Percentiles rank a stretch among this genome's conserved stretches.
phyloP scores from a whole-genome alignment of 441 rosid species.

The Erodium trifolium region DNA sequence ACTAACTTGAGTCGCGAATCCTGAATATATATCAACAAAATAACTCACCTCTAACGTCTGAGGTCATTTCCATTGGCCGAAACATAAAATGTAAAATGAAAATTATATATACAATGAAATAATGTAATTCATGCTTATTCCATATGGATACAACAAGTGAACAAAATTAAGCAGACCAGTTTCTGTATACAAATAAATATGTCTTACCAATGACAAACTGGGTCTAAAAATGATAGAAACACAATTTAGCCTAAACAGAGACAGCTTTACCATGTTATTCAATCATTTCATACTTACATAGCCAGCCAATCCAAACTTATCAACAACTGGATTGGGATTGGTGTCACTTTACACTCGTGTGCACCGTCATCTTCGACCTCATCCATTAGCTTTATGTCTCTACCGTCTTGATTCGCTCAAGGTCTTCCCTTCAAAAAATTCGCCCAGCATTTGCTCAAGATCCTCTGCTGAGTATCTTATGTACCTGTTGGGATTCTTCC shows the following conservation, averaged over 20 bases:
- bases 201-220: not conserved
- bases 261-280: not conserved
- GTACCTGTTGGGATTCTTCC: slow-evolving; percentile 2
- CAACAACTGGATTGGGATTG: not conserved
- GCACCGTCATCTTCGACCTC: not conserved
- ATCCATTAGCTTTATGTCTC: not conserved
- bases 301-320: not conserved
- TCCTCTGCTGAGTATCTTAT: not conserved
- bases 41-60: too few species aligned
- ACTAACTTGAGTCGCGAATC: too few species aligned
- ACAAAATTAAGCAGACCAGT: too few species aligned
- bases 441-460: slow-evolving; percentile 7
- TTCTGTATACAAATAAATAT: too few species aligned
- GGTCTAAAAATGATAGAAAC: too few species aligned
- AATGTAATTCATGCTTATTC: too few species aligned
- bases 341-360: not conserved
- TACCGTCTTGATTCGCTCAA: not conserved
- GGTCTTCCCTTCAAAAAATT: slow-evolving; percentile 1
- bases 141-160: too few species aligned
- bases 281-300: not conserved
- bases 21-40: too few species aligned
- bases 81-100: too few species aligned
- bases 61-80: too few species aligned
- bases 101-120: too few species aligned
- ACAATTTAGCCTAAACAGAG: not conserved